Percentiles rank a stretch among this genome's conserved stretches.
Evolutionary conservation across 2,329 filamentous ascomycete species (phyloP).

Genomic region (Neopestalotiopsis rosae): DNA sequence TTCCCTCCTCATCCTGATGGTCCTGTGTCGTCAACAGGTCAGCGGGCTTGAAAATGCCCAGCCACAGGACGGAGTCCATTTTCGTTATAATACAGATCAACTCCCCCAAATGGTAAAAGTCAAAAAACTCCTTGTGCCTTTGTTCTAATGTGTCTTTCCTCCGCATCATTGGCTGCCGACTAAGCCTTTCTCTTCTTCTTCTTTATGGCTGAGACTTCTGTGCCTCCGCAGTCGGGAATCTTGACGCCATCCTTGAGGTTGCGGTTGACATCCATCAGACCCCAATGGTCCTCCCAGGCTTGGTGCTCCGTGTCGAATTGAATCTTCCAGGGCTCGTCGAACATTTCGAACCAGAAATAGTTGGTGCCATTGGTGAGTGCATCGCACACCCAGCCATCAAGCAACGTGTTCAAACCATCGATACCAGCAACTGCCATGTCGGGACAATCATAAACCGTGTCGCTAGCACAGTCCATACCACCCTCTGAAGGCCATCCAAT

Average conservation of each 20-base stretch:
- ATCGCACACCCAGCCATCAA: conserved; percentile 84
- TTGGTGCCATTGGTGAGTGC: conserved; percentile 82
- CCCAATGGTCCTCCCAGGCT: conserved; percentile 96
- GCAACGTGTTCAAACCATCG: conserved; percentile 81
- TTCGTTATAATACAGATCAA: conserved; percentile 1
- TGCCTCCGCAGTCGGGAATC: conserved; percentile 86
- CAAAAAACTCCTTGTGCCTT: neutral
- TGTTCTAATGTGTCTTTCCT: neutral
- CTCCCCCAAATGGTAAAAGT: conserved; percentile 1
- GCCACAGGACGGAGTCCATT: neutral
- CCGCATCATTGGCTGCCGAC: neutral
- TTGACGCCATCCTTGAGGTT: conserved; percentile 83
- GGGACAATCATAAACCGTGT: conserved; percentile 57
- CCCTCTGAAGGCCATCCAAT: conserved; percentile 89
- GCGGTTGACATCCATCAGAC: conserved; percentile 83
- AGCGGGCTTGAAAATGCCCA: neutral
- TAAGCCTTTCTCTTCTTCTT: conserved; percentile 4
- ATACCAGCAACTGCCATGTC: conserved; percentile 79
- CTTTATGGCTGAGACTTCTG: conserved; percentile 53
- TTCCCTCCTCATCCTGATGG: neutral
- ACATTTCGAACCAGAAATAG: conserved; percentile 98
- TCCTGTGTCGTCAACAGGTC: neutral
- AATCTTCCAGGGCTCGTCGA: conserved; percentile 96
- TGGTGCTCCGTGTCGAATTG: conserved; percentile 70
- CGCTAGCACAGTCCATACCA: conserved; percentile 75